Evolutionary conservation across 805 yeast species (phyloP).

Genomic region (Cyberlindnera saturnus): DNA sequence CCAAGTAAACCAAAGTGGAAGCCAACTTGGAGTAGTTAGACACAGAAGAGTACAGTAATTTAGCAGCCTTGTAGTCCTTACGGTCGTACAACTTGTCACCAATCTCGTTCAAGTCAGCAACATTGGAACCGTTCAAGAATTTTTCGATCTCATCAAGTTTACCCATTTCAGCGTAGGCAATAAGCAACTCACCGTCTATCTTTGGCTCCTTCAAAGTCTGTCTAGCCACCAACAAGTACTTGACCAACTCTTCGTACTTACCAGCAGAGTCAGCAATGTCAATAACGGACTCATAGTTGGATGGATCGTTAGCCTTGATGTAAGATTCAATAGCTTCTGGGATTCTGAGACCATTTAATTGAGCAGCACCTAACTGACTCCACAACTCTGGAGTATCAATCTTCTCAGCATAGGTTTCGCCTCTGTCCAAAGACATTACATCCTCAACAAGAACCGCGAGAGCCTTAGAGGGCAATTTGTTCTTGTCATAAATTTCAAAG

Average conservation of each 20-base stretch:
- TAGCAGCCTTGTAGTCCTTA: constrained; percentile 88
- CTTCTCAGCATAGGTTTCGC: constrained; percentile 87
- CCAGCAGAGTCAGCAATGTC: constrained; percentile 96
- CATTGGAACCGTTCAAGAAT: constrained; percentile 80
- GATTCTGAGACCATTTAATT: constrained; percentile 86
- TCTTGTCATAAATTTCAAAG: constrained; percentile 82
- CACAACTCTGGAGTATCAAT: constrained; percentile 81
- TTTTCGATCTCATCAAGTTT: constrained; percentile 76
- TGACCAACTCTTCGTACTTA: constrained; percentile 86
- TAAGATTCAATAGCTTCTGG: constrained; percentile 90
- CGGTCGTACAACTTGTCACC: constrained; percentile 87
- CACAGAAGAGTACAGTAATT: constrained; percentile 74
- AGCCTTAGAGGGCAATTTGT: constrained; percentile 72
- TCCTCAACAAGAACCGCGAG: constrained; percentile 89
- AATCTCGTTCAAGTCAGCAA: constrained; percentile 84
- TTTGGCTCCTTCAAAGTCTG: constrained; percentile 83
- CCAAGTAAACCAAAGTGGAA: constrained; percentile 87
- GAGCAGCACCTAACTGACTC: constrained; percentile 95
- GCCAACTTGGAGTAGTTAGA: constrained; percentile 96
- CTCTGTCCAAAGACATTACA: constrained; percentile 90
- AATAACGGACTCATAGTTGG: constrained; percentile 84
- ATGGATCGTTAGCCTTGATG: constrained; percentile 86
- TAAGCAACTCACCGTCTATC: constrained; percentile 87
- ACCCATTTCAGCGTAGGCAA: constrained; percentile 77
- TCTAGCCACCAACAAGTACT: constrained; percentile 88